phyloP scores from a whole-genome alignment of 2,329 filamentous ascomycete species.

The Ophiostoma sp. region DNA sequence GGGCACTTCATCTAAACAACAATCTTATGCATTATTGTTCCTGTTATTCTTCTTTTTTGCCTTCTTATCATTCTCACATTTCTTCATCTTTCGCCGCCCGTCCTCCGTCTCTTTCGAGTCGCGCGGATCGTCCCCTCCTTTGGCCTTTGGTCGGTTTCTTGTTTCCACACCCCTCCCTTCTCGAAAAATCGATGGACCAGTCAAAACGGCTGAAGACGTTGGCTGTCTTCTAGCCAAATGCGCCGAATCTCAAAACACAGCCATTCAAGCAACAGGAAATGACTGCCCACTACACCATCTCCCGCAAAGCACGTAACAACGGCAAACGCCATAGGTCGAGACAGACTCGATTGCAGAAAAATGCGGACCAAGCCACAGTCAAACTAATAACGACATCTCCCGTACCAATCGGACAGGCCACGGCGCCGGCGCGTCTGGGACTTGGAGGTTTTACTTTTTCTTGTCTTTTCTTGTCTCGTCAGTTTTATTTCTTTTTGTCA shows the following conservation, averaged over 20 bases:
- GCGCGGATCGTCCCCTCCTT: neutral
- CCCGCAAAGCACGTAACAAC: neutral
- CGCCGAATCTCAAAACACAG: constrained; percentile 11
- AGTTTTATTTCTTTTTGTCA: neutral
- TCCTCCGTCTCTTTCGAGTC: neutral
- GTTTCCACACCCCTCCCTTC: constrained; percentile 5
- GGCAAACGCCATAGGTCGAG: constrained; percentile 5
- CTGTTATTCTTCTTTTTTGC: constrained; percentile 1
- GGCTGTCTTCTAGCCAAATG: constrained; percentile 2
- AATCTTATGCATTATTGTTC: neutral
- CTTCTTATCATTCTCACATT: neutral
- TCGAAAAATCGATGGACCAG: neutral
- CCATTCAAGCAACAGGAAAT: neutral
- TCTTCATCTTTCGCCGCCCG: neutral
- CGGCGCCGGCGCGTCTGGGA: constrained; percentile 3
- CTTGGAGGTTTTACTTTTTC: neutral
- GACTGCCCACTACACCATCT: constrained; percentile 11
- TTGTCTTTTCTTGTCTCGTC: neutral
- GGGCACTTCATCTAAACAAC: neutral
- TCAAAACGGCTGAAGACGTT: neutral
- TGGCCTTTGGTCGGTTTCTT: neutral
- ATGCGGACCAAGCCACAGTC: constrained; percentile 13
- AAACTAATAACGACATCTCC: neutral
- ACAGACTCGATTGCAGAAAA: neutral
- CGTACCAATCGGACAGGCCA: constrained; percentile 17